Percentiles rank a stretch among this genome's conserved stretches.
These are phyloP conservation scores for Heracleum sosnowskyi DNA, from an alignment of 129 eudicot genomes.

Conservation along the genomic window DNA sequence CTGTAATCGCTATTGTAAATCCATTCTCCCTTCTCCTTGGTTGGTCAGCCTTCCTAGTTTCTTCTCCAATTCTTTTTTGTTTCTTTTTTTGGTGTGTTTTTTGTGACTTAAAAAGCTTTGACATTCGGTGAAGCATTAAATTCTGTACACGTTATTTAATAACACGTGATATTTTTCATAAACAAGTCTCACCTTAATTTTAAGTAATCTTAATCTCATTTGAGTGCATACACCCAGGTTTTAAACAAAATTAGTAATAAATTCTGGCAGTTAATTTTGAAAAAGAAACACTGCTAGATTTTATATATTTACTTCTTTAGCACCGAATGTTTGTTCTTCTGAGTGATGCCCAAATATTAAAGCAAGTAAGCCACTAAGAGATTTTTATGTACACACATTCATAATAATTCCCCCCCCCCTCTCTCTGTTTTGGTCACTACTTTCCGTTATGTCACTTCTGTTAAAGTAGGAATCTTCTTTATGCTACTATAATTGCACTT, in stretches of 20 bases:
- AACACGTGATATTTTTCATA: neutral
- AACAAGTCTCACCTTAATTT: neutral
- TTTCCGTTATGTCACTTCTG: neutral
- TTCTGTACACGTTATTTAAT: neutral
- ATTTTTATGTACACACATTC: neutral
- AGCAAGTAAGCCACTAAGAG: neutral
- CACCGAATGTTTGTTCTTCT: neutral
- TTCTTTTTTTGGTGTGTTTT: too few relatives aligned
- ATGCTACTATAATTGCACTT: neutral
- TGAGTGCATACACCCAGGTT: neutral
- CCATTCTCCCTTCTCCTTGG: neutral
- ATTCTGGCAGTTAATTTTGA: neutral
- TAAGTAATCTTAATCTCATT: neutral
- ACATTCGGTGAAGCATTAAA: neutral
- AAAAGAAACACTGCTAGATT: neutral
- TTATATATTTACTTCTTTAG: too few relatives aligned
- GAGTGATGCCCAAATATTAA: neutral
- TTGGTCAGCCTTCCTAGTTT: neutral
- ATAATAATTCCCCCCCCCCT: neutral
- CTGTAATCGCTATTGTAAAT: neutral
- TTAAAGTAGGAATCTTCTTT: neutral
- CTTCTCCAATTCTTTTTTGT: too few relatives aligned
- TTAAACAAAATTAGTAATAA: neutral
- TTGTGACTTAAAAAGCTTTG: neutral
- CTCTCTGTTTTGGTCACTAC: neutral